phyloP scores from a whole-genome alignment of 208 protist genomes.

The Endotrypanum monterogeii region DNA sequence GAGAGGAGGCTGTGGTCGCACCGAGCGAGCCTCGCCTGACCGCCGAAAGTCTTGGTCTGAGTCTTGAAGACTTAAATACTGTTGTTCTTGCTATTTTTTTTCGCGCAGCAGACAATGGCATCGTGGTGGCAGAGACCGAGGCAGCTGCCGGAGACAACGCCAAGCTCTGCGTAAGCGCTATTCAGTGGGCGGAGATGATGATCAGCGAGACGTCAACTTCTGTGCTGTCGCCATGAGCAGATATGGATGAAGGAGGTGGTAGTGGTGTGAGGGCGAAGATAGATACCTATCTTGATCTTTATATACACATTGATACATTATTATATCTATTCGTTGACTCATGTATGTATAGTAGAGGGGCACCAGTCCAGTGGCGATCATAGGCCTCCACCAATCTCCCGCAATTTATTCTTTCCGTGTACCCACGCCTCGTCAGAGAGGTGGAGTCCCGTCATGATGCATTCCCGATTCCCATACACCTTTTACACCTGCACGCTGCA shows the following conservation, averaged over 20 bases:
- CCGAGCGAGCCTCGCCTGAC: not conserved
- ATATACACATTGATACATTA: too few relatives aligned
- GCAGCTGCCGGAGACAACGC: conserved; percentile 11
- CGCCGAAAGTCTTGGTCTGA: not conserved
- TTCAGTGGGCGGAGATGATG: conserved; percentile 15
- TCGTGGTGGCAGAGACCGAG: conserved; percentile 9
- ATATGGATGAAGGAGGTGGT: not conserved
- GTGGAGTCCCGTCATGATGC: not conserved
- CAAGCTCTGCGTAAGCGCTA: conserved; percentile 4
- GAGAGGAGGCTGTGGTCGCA: not conserved
- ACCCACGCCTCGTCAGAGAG: too few relatives aligned
- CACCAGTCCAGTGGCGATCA: too few relatives aligned
- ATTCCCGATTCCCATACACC: too few relatives aligned
- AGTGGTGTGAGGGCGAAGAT: not conserved
- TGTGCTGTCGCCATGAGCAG: too few relatives aligned
- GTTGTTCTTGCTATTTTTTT: conserved; percentile 26
- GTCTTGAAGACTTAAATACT: conserved; percentile 8
- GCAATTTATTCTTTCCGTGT: too few relatives aligned
- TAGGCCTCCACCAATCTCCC: too few relatives aligned
- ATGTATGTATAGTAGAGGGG: too few relatives aligned
- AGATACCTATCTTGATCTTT: too few relatives aligned
- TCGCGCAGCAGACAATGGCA: conserved; percentile 15
- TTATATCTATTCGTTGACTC: too few relatives aligned
- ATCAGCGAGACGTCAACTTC: not conserved
- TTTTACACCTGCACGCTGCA: not conserved